These are phyloP conservation scores for Neofusicoccum parvum DNA, from an alignment of 2,329 filamentous ascomycete genomes.

Conservation along the genomic window DNA sequence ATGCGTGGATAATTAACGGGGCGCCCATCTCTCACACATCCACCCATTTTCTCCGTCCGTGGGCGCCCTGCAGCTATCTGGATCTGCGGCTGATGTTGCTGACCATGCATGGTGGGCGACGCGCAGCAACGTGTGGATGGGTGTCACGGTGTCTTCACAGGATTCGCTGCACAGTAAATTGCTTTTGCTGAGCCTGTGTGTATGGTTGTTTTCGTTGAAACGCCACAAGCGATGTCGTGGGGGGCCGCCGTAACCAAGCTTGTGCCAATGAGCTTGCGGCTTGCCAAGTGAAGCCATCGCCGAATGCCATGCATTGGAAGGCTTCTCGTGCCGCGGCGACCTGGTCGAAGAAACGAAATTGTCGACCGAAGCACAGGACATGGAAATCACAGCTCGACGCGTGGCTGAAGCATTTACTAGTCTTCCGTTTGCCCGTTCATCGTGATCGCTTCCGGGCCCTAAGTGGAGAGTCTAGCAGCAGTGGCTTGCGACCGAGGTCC, in stretches of 20 bases:
- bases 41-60: not conserved
- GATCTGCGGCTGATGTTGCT: slow-evolving; percentile 13
- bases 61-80: not conserved
- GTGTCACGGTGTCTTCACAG: not conserved
- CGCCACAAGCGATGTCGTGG: not conserved
- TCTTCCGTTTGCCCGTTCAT: slow-evolving; percentile 4
- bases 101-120: slow-evolving; percentile 10
- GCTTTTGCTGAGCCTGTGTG: not conserved
- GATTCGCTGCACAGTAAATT: not conserved
- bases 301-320: slow-evolving; percentile 1
- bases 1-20: not conserved
- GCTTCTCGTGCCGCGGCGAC: not conserved
- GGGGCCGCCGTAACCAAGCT: not conserved
- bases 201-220: not conserved
- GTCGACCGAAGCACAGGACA: not conserved
- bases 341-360: not conserved
- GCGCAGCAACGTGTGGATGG: not conserved
- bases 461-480: not conserved
- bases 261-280: slow-evolving; percentile 10
- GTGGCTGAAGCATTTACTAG: not conserved
- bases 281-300: slow-evolving; percentile 8
- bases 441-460: not conserved
- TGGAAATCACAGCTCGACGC: not conserved
- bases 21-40: not conserved
- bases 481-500: not conserved